Base-by-base conservation (phyloP, 2,329 filamentous ascomycete species). In the Sclerotinia glacialis region DNA sequence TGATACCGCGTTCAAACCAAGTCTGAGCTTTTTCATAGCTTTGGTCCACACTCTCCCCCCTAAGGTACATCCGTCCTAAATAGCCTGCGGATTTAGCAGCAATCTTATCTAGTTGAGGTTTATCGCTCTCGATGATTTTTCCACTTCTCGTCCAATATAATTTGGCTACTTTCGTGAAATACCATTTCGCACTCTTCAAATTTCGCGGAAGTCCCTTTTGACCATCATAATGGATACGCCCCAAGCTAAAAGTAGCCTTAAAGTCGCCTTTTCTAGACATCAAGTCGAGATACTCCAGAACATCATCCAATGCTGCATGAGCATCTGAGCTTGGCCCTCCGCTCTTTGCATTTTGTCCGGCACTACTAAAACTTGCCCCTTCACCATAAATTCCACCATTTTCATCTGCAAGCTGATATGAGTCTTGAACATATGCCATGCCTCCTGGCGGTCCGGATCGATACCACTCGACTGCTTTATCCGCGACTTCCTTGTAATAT, bases 341-440 rank as follows among this genome's bases (percentile, higher is more conserved):
- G 69, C 88, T 88, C 73, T 89, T 85, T 5, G 93, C 92, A 75
- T 96, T 93, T 66, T 86, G 83, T 5, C 95, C 95, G 0, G 95
- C 90, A 75, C 93, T 97, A 31, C 89, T 89, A 49, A 89, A 91
- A 76, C 94, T 98, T 16, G 95, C 95, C 4, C 95, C 96, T 78
- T 97, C 92, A 56, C 95, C 96, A 76, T 97, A 99, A 8, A 97
- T 90, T 53, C 95, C 95, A 9, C 95, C 96, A 40, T 89, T 82
- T 59, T 97, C 92, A 74, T 99, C 96, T 4, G 93, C 91, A 73
- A 97, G 90, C 66, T 92, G 87, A 79, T 91, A 96, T 8, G 89
- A 86, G 75, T 97, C 90, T 40, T 86, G 85, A 2, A 89, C 83
- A 82, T 96, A 89, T 42, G 85, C 83, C 78, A 90, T 88, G 5